These are phyloP conservation scores for Coelastrella sp. DNA, from an alignment of 139 green algal genomes.

Conservation along the genomic window DNA sequence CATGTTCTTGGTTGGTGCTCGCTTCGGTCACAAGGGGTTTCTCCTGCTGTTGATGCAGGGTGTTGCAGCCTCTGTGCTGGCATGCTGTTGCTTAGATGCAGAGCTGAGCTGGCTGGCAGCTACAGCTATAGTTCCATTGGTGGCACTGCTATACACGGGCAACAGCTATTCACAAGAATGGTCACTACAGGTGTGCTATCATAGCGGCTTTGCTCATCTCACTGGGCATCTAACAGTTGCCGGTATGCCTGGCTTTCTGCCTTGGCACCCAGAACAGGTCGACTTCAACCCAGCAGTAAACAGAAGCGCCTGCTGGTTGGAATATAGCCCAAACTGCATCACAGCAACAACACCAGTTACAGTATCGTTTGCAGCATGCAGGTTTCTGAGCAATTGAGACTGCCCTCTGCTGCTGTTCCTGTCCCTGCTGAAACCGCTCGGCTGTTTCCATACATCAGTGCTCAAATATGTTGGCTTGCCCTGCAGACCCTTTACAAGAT, in stretches of 20 bases:
- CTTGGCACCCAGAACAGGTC: no score
- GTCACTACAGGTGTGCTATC: constrained; percentile 24
- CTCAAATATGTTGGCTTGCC: not conserved
- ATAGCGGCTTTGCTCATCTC: no score
- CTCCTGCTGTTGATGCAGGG: constrained; percentile 7
- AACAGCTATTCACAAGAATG: constrained; percentile 42
- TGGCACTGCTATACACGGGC: constrained; percentile 7
- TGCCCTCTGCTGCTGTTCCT: not conserved
- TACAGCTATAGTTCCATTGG: constrained; percentile 19
- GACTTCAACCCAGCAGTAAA: no score
- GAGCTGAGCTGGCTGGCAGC: constrained; percentile 41
- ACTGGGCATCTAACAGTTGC: no score
- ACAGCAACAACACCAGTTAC: not conserved
- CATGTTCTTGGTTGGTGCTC: no score
- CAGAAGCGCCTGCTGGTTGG: not conserved
- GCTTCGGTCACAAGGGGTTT: not conserved
- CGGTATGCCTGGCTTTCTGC: no score
- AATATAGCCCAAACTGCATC: not conserved
- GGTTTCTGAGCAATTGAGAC: no score
- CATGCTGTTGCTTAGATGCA: constrained; percentile 29
- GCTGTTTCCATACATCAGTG: no score
- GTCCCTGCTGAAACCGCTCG: no score
- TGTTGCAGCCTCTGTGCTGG: constrained; percentile 33
- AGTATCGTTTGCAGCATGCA: no score
- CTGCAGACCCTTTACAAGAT: constrained; percentile 39